These are phyloP conservation scores for Fusarium coicis DNA, from an alignment of 2,329 filamentous ascomycete genomes.

Conservation along the genomic window DNA sequence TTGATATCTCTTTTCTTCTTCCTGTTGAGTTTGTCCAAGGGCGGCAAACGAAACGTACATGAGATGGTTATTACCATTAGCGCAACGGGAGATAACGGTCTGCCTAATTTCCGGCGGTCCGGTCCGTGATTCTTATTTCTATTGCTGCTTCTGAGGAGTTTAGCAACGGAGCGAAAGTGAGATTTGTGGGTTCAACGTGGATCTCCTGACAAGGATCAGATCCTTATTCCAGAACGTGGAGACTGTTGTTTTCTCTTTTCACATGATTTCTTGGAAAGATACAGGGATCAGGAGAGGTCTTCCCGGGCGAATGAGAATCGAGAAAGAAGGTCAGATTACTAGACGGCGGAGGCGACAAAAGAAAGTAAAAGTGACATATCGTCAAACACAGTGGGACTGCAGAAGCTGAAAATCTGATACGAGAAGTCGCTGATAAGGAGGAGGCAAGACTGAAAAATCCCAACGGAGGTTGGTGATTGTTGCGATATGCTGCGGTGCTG, in stretches of 20 bases:
- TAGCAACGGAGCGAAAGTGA: background rate
- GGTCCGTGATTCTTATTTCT: slow-evolving; percentile 2
- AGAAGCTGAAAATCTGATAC: background rate
- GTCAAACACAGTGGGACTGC: background rate
- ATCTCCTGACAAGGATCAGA: slow-evolving; percentile 5
- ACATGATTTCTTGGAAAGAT: background rate
- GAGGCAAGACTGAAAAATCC: background rate
- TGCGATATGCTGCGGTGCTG: too few species aligned
- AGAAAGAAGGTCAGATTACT: background rate
- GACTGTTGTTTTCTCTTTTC: background rate
- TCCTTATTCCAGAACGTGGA: background rate
- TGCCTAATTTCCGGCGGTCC: background rate
- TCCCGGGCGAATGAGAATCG: background rate
- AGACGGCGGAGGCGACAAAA: background rate
- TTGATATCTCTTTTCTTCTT: background rate
- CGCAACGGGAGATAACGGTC: background rate
- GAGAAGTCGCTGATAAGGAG: background rate
- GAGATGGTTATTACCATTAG: background rate
- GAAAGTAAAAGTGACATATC: slow-evolving; percentile 8
- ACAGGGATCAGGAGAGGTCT: background rate
- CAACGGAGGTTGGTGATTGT: accelerated
- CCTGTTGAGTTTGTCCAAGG: background rate
- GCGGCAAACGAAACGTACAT: background rate
- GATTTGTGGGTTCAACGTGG: background rate
- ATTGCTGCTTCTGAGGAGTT: background rate